Percentiles rank a stretch among this genome's conserved stretches.
phyloP scores from a whole-genome alignment of 345 rosid genomes.

The Sonneratia caseolaris region DNA sequence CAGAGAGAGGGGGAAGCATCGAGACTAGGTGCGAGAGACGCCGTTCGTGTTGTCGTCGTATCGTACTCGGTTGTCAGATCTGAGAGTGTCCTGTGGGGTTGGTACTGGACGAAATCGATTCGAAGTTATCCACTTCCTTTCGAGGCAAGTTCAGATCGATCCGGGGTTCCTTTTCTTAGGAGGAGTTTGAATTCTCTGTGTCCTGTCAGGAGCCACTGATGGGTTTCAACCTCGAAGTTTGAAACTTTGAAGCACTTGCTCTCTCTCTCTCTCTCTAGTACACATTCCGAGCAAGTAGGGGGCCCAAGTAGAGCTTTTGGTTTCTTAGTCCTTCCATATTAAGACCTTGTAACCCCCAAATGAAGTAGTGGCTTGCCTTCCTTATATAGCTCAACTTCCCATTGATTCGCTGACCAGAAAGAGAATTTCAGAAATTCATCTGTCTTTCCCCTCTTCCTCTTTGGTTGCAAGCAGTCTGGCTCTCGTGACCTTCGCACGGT shows the following conservation, averaged over 20 bases:
- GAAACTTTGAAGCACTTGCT: not conserved
- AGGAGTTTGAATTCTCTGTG: not conserved
- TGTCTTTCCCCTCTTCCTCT: not conserved
- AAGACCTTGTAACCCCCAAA: slow-evolving; percentile 5
- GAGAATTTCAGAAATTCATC: not conserved
- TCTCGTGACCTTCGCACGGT: not conserved
- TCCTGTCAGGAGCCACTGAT: not conserved
- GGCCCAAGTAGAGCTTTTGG: not conserved
- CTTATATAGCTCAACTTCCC: slow-evolving; percentile 2
- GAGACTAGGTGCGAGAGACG: no score
- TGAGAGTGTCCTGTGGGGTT: no score
- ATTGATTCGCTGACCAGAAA: not conserved
- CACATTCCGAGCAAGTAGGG: not conserved
- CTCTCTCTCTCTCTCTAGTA: not conserved
- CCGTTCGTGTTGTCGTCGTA: no score
- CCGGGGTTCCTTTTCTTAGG: not conserved
- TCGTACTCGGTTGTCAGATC: no score
- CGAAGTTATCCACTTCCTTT: not conserved
- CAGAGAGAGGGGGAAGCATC: no score
- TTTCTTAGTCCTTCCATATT: slow-evolving; percentile 8
- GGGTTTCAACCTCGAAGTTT: not conserved
- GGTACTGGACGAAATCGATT: not conserved
- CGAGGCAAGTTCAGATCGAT: not conserved
- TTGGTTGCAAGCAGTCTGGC: not conserved
- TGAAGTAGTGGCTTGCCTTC: slow-evolving; percentile 2